Evolutionary conservation across 805 yeast species (phyloP).

Genomic region (Pichia nanzhaoensis): DNA sequence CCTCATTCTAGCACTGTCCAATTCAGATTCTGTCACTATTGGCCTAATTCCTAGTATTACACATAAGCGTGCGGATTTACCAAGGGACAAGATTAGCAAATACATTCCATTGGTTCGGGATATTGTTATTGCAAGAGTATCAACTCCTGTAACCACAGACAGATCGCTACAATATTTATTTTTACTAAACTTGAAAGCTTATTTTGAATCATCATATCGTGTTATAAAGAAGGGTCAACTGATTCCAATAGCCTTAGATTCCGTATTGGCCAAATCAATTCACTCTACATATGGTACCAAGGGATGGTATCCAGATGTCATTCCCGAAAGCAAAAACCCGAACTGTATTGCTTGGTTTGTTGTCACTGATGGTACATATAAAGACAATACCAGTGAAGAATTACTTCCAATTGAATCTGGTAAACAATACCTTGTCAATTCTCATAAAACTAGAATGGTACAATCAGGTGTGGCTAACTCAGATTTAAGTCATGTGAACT

Average conservation of each 20-base stretch:
- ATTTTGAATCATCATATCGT: constrained; percentile 53
- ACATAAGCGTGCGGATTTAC: constrained; percentile 14
- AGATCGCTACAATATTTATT: constrained; percentile 54
- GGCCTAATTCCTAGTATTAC: not conserved
- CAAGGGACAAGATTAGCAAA: constrained; percentile 18
- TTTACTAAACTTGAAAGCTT: constrained; percentile 50
- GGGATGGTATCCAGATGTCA: constrained; percentile 28
- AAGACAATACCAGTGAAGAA: constrained; percentile 14
- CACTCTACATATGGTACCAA: constrained; percentile 31
- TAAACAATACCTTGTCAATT: constrained; percentile 54
- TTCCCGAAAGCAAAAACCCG: constrained; percentile 51
- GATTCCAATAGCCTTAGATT: constrained; percentile 73
- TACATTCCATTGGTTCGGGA: constrained; percentile 48
- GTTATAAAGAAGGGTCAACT: constrained; percentile 59
- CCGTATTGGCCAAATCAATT: constrained; percentile 53
- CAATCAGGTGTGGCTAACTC: constrained; percentile 55
- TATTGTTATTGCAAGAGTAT: constrained; percentile 58
- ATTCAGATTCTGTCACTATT: constrained; percentile 20
- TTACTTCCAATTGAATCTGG: constrained; percentile 19
- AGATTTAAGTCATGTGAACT: constrained; percentile 23
- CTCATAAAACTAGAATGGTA: constrained; percentile 58
- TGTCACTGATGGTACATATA: constrained; percentile 46
- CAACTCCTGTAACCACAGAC: constrained; percentile 65
- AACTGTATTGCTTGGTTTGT: constrained; percentile 84
- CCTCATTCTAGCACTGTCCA: constrained; percentile 35